Conservation (phyloP, 2,329 filamentous ascomycete genomes). For the Phyllachora maydis region DNA sequence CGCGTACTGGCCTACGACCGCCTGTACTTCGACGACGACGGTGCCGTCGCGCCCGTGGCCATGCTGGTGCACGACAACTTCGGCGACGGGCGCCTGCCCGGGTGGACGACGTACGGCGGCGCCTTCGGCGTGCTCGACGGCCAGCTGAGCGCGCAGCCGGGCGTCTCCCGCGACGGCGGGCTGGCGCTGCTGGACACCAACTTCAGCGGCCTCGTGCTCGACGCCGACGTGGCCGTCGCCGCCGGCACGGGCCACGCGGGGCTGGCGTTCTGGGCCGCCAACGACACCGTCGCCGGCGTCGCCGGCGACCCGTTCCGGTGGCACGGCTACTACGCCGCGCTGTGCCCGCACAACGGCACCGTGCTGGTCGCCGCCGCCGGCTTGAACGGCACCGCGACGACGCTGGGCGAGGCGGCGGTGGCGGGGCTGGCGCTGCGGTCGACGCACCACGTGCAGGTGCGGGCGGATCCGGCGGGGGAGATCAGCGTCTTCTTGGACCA, state of each 20-base stretch:
- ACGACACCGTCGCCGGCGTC: conserved; percentile 3
- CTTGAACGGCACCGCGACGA: no score
- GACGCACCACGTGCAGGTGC: no score
- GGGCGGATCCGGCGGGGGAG: no score
- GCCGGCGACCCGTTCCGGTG: no score
- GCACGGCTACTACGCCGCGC: conserved; percentile 11
- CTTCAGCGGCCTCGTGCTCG: conserved; percentile 12
- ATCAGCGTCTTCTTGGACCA: no score
- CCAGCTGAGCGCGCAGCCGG: conserved; percentile 8
- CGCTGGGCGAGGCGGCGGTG: no score
- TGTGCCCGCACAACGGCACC: no score
- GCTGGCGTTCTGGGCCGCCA: conserved; percentile 14
- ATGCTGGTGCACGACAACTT: conserved; percentile 24
- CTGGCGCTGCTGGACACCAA: conserved; percentile 14
- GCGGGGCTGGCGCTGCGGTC: no score
- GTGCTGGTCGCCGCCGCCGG: no score
- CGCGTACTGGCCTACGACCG: conserved; percentile 24
- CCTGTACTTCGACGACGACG: conserved; percentile 21
- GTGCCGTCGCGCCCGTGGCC: conserved; percentile 17
- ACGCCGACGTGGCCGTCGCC: conserved; percentile 9
- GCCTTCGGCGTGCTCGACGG: conserved; percentile 9
- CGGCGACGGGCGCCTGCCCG: conserved; percentile 15
- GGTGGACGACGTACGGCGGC: conserved; percentile 12
- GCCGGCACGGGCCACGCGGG: conserved; percentile 10
- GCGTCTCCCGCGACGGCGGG: conserved; percentile 4